Evolutionary conservation across 495 filamentous ascomycete genomes (phyloP), one percentile per base, ranked within the genome.

Genomic region (Cenococcum geophilum): DNA sequence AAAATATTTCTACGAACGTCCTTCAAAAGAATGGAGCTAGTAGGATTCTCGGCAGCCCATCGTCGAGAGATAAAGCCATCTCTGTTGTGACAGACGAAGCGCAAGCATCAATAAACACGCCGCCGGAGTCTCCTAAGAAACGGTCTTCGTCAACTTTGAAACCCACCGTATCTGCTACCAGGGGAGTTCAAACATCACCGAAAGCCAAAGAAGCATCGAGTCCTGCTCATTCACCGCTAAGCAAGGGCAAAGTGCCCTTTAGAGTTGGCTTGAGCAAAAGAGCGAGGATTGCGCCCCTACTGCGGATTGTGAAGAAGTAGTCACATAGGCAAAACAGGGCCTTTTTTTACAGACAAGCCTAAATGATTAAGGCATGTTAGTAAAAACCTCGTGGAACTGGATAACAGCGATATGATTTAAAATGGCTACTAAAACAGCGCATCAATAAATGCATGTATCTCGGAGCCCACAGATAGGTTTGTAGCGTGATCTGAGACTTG

Each of bases 221-320:
- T 20, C 21, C 6, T 6, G 53, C 60, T 10, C 72, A 71, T 56
- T 73, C 73, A n/a, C 81, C 83, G 0, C 75, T 85, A 23, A 78
- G 72, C 35, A 80, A 78, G 25, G 74, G 76, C 47, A 85, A 82
- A 57, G 81, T 83, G 5, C 74, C 79, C 0, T 85, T 83, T 51
- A 76, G 86, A 4, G 86, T 90, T 35, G 87, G 87, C 4, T 69
- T 90, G 42, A 89, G 85, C 72, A 84, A 81, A 57, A 71, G 80
- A 62, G 80, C 81, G 25, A 74, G 83, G 54, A 89, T 90, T 32
- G 22, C 49, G 9, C 49, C 49, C 5, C 25, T 52, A 32, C 25
- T 52, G 22, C 21, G 49, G 23, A 32, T 32, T 32, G n/a, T 52
- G 23, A 52, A 32, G 20, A 52, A 52, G 25, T 52, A 32, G 25